Conservation (phyloP, 768 basidiomycete species). For the Austroboletus eburneus region DNA sequence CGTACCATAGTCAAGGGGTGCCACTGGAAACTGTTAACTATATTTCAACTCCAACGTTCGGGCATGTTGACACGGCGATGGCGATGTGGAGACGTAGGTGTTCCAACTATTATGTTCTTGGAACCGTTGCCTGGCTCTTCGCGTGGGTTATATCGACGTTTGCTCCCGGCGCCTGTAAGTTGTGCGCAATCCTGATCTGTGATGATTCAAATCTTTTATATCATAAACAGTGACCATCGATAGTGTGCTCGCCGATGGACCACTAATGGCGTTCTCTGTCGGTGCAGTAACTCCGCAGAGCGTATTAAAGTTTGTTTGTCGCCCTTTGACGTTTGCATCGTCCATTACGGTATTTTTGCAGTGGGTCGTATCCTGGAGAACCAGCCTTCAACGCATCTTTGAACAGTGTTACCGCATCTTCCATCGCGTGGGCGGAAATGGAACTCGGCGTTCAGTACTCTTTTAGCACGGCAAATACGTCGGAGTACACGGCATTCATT, state of each 20-base stretch:
- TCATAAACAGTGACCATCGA: conserved; percentile 15
- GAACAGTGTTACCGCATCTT: conserved; percentile 16
- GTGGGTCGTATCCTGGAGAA: neutral
- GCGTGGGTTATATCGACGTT: conserved; percentile 16
- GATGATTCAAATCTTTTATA: neutral
- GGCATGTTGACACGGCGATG: conserved; percentile 9
- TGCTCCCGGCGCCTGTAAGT: conserved; percentile 26
- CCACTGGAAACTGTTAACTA: conserved; percentile 21
- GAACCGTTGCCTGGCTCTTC: conserved; percentile 17
- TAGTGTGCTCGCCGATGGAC: conserved; percentile 20
- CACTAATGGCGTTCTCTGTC: conserved; percentile 20
- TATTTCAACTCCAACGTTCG: conserved; percentile 23
- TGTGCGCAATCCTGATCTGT: neutral
- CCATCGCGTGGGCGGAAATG: conserved; percentile 23
- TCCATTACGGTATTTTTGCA: conserved; percentile 3
- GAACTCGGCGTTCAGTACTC: conserved; percentile 25
- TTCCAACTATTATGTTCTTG: conserved; percentile 21
- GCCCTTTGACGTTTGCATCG: neutral
- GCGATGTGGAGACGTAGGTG: conserved; percentile 16
- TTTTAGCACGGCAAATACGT: conserved; percentile 10
- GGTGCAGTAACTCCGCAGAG: conserved; percentile 21
- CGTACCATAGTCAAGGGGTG: conserved; percentile 14
- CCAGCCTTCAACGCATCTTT: conserved; percentile 4
- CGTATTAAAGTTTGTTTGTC: conserved; percentile 21
- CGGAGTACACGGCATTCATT: conserved; percentile 17